Evolutionary conservation across 129 eudicot species (phyloP).

Genomic region (Gnaphalium uliginosum): DNA sequence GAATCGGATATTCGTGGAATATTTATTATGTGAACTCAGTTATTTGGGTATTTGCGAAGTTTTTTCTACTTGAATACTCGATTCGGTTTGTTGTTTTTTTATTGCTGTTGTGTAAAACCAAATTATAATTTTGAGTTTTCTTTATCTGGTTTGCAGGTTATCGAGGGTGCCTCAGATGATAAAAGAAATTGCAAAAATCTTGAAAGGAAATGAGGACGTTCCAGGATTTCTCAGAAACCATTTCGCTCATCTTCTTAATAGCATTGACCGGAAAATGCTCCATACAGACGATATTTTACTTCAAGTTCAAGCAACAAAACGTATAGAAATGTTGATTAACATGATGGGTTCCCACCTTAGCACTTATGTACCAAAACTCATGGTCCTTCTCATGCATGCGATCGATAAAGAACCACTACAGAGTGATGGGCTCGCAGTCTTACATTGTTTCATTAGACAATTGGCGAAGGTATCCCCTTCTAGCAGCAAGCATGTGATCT

Average conservation of each 20-base stretch:
- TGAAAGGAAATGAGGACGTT: slow-evolving; percentile 81
- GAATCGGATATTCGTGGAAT: neutral
- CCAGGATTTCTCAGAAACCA: slow-evolving; percentile 87
- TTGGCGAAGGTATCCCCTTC: slow-evolving; percentile 79
- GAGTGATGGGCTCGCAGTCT: slow-evolving; percentile 81
- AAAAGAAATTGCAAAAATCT: slow-evolving; percentile 73
- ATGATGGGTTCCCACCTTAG: slow-evolving; percentile 97
- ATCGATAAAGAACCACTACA: slow-evolving; percentile 75
- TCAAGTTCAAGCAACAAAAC: slow-evolving; percentile 86
- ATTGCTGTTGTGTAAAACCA: neutral
- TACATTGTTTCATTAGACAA: slow-evolving; percentile 80
- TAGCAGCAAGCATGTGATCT: slow-evolving; percentile 90
- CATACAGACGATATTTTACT: slow-evolving; percentile 71
- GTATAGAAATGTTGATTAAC: slow-evolving; percentile 83
- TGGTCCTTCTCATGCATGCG: slow-evolving; percentile 98
- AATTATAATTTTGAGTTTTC: slow-evolving; percentile 12
- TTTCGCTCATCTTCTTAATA: slow-evolving; percentile 90
- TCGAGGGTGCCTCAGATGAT: slow-evolving; percentile 80
- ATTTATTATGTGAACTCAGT: neutral
- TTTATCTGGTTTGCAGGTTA: slow-evolving; percentile 53
- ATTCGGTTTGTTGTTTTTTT: slow-evolving; percentile 7
- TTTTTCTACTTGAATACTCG: slow-evolving; percentile 7
- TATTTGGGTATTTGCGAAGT: neutral
- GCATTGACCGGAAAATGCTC: slow-evolving; percentile 91
- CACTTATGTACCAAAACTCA: slow-evolving; percentile 90